These are phyloP conservation scores for Candida adriatica DNA, from an alignment of 805 yeast species.

Conservation along the genomic window DNA sequence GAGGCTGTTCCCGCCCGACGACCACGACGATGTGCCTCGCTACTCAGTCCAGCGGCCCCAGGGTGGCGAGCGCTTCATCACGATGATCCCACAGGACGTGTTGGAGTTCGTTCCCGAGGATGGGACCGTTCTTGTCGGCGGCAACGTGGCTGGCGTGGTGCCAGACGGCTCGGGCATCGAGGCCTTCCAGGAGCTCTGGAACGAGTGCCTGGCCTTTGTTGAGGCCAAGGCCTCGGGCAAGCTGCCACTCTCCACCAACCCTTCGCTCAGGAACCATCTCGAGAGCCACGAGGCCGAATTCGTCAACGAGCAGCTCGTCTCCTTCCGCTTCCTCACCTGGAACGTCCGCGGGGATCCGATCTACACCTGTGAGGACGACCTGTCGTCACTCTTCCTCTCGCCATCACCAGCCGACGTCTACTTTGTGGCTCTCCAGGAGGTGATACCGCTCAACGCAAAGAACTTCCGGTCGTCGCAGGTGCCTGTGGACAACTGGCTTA, in stretches of 20 bases:
- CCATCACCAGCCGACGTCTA: conserved; percentile 27
- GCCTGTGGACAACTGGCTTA: conserved; percentile 29
- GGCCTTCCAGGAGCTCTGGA: conserved; percentile 9
- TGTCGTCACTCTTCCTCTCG: conserved; percentile 10
- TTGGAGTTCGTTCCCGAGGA: conserved; percentile 1
- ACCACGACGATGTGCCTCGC: conserved; percentile 21
- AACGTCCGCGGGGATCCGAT: conserved; percentile 29
- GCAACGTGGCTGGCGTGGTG: conserved; percentile 2
- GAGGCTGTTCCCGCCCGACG: conserved; percentile 24
- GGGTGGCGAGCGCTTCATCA: conserved; percentile 9
- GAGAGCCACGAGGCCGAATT: conserved; percentile 11
- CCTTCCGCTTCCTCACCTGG: conserved; percentile 32
- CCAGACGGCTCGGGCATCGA: conserved; percentile 1
- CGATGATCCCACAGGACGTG: conserved; percentile 11
- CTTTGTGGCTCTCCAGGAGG: conserved; percentile 43
- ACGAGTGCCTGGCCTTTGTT: conserved; percentile 4
- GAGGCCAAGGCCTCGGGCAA: conserved; percentile 3
- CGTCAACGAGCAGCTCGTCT: conserved; percentile 15
- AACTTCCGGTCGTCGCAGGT: conserved; percentile 29
- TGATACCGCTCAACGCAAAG: conserved; percentile 38
- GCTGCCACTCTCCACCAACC: conserved; percentile 1
- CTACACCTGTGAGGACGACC: conserved; percentile 13
- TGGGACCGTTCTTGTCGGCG: conserved; percentile 6
- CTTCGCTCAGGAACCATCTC: conserved; percentile 14
- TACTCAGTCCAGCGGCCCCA: conserved; percentile 17